Evolutionary conservation across 345 rosid genomes (phyloP).

Genomic region (Lenwebbia sp.): DNA sequence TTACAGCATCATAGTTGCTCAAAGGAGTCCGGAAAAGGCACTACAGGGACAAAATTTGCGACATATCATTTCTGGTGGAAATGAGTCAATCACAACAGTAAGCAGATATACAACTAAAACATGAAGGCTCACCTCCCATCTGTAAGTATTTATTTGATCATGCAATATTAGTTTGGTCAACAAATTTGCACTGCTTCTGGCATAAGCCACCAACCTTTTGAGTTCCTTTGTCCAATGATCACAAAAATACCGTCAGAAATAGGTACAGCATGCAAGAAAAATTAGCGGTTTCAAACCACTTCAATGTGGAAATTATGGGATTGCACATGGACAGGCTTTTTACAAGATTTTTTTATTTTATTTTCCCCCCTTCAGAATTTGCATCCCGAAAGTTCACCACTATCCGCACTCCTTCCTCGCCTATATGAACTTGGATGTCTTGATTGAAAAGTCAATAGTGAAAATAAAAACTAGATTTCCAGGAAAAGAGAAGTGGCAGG

Average conservation of each 20-base stretch:
- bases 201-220: constrained; percentile 77
- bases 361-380: background rate
- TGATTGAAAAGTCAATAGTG: background rate
- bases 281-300: background rate
- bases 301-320: background rate
- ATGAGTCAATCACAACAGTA: background rate
- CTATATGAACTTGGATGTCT: background rate
- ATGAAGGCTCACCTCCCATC: constrained; percentile 72
- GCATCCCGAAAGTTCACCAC: background rate
- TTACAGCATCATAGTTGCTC: constrained; percentile 77
- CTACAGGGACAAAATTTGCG: constrained; percentile 28
- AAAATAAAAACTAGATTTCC: background rate
- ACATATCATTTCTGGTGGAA: background rate
- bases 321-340: background rate
- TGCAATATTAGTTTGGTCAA: constrained; percentile 51
- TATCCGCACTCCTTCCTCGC: background rate
- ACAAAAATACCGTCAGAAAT: background rate
- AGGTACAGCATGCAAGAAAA: background rate
- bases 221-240: constrained; percentile 46
- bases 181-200: constrained; percentile 76
- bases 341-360: background rate
- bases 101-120: background rate
- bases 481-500: background rate
- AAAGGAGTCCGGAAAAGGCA: constrained; percentile 83
- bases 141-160: constrained; percentile 39